These are phyloP conservation scores for Fusarium solani-melongenae DNA, from an alignment of 2,329 filamentous ascomycete genomes.

Conservation along the genomic window DNA sequence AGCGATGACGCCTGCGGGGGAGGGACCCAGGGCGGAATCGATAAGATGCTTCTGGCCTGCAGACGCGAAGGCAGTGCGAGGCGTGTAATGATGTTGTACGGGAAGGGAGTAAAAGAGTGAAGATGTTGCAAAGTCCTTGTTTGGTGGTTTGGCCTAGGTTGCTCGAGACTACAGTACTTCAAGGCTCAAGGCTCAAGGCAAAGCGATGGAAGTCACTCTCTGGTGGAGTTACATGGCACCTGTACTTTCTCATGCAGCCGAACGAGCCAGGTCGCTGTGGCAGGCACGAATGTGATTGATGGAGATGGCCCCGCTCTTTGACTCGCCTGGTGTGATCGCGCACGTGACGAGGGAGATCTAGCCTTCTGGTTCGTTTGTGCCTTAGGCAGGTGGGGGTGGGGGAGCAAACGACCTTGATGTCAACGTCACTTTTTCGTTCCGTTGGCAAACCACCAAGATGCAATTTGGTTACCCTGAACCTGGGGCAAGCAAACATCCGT, in stretches of 20 bases:
- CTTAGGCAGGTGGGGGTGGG: slow-evolving; percentile 34
- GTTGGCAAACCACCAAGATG: neutral
- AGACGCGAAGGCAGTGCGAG: slow-evolving; percentile 18
- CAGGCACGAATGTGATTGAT: slow-evolving; percentile 30
- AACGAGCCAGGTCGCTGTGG: slow-evolving; percentile 33
- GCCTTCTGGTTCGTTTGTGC: slow-evolving; percentile 39
- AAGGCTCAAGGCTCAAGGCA: slow-evolving; percentile 35
- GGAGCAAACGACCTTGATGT: slow-evolving; percentile 41
- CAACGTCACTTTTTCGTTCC: slow-evolving; percentile 30
- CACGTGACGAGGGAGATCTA: slow-evolving; percentile 38
- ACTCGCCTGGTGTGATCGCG: slow-evolving; percentile 30
- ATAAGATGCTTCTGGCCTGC: slow-evolving; percentile 28
- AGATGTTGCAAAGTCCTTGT: slow-evolving; percentile 33
- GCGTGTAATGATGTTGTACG: slow-evolving; percentile 20
- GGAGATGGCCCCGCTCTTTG: slow-evolving; percentile 26
- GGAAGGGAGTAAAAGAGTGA: slow-evolving; percentile 15
- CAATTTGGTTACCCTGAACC: slow-evolving; percentile 32
- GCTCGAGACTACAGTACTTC: slow-evolving; percentile 28
- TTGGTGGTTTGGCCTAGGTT: slow-evolving; percentile 29
- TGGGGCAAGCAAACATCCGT: neutral
- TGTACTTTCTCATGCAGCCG: slow-evolving; percentile 49
- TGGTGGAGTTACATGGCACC: slow-evolving; percentile 47
- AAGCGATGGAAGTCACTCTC: slow-evolving; percentile 48
- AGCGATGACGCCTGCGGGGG: slow-evolving; percentile 52
- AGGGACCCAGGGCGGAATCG: slow-evolving; percentile 28